Evolutionary conservation across 2,329 filamentous ascomycete species (phyloP).

Genomic region (Ophiosphaerella herpotricha): DNA sequence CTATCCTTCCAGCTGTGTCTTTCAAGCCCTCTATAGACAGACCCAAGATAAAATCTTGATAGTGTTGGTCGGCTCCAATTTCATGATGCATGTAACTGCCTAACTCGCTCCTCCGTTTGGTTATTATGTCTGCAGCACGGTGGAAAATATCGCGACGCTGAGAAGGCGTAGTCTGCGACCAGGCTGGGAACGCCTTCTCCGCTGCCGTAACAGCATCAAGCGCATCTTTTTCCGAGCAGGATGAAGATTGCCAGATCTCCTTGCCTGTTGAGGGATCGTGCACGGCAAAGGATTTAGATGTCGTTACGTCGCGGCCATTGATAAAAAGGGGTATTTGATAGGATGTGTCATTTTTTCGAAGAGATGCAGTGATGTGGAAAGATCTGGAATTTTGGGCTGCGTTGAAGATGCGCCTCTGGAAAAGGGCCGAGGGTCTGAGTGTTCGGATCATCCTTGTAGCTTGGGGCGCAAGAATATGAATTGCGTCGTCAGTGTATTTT

Average conservation of each 20-base stretch:
- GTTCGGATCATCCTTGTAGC: no score
- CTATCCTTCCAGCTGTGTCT: slow-evolving; percentile 55
- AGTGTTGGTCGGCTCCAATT: slow-evolving; percentile 52
- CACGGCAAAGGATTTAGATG: slow-evolving; percentile 60
- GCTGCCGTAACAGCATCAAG: slow-evolving; percentile 64
- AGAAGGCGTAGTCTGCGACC: slow-evolving; percentile 66
- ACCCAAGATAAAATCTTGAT: no score
- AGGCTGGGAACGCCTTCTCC: slow-evolving; percentile 69
- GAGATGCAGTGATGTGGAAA: no score
- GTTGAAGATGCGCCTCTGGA: no score
- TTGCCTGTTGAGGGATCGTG: slow-evolving; percentile 60
- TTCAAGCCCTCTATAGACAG: no score
- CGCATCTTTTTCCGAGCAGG: slow-evolving; percentile 61
- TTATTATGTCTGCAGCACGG: slow-evolving; percentile 69
- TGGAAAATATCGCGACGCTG: slow-evolving; percentile 71
- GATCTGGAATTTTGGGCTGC: no score
- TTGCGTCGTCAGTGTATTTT: no score
- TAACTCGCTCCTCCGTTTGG: slow-evolving; percentile 64
- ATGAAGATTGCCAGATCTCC: slow-evolving; percentile 60
- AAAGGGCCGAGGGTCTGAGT: no score
- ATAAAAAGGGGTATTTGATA: slow-evolving; percentile 54
- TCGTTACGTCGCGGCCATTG: slow-evolving; percentile 54
- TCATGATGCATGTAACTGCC: slow-evolving; percentile 63
- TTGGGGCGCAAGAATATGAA: no score
- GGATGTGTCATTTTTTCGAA: slow-evolving; percentile 13